Conservation (phyloP, 305 asterid genomes). For the Withania somnifera region DNA sequence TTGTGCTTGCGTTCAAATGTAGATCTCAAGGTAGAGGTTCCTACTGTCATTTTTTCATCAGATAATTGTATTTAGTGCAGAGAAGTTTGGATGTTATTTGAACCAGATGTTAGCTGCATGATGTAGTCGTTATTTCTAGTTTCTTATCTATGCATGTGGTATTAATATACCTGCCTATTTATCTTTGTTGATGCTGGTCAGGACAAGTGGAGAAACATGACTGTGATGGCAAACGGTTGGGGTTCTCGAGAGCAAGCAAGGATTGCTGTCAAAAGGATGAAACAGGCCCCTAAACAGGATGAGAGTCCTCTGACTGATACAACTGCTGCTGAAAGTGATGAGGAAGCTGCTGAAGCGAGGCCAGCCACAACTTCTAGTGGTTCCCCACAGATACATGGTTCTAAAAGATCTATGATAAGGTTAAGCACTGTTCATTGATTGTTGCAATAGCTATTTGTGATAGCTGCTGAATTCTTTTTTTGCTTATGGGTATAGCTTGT, state of each 20-base stretch:
- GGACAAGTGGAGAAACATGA: constrained; percentile 99
- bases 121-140: too few relatives aligned
- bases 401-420: constrained; percentile 88
- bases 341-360: constrained; percentile 47
- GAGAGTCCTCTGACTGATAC: constrained; percentile 40
- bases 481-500: neutral
- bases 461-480: neutral
- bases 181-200: constrained; percentile 13
- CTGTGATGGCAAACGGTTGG: constrained; percentile 89
- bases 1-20: constrained; percentile 74
- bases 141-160: neutral
- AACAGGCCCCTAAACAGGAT: constrained; percentile 45
- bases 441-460: neutral
- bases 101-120: too few relatives aligned
- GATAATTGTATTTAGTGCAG: too few relatives aligned
- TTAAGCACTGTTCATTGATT: constrained; percentile 10
- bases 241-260: constrained; percentile 84
- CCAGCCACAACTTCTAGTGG: constrained; percentile 52
- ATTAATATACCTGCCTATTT: too few relatives aligned
- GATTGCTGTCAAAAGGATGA: constrained; percentile 60
- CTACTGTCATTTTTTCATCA: too few relatives aligned
- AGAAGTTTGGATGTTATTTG: too few relatives aligned
- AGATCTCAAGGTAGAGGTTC: constrained; percentile 70
- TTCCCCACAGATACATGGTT: constrained; percentile 60
- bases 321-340: constrained; percentile 47